Base-by-base conservation (phyloP, 164 flowering plant species). In the Cinnamomum micranthum region DNA sequence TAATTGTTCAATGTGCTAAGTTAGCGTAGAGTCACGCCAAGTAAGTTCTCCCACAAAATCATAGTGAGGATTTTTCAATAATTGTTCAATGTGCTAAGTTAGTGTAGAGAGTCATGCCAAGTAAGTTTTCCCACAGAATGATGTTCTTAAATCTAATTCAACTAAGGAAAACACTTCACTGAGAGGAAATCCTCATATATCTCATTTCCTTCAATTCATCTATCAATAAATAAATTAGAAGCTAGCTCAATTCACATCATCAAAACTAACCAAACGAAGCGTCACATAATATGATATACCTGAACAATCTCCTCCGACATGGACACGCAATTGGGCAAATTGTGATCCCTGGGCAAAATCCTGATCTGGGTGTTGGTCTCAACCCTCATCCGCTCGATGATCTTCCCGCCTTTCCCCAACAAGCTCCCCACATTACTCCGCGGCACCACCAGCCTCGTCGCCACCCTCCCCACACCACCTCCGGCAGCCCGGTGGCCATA, bases 341-440 rank as follows among this genome's bases (percentile, higher is more conserved):
- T 89, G 71, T 87, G 92, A 77, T 96, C 99, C 69, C 98, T 86
- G 19, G 99, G 99, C 41, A 94, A 82, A 74, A 96, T 80, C 86
- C 99, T 87, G 76, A 96, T 96, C 76, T 96, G 99, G 20, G 99
- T 92, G 82, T 89, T 96, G 55, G 99, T 96, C 81, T 91, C 98
- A 4, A 85, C 76, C 83, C 98, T 90, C 99, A 94, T 94, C 78
- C 92, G 97, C 86, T 96, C 98, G 74, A 96, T 91, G 28, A 96
- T 96, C 87, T 91, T 96, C 81, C 99, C 99, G 50, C 93, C 99
- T 77, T 94, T 96, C 75, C 99, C 99, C 78, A 96, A 74, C 84
- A 96, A 86, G 77, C 91, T 85, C 67, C 99, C 99, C 0, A 96
- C 99, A 74, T 94, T 96, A 83, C 88, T 82, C 76, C 91, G 81